phyloP scores from a whole-genome alignment of 2,329 filamentous ascomycete genomes.

The Colletotrichum filicis region DNA sequence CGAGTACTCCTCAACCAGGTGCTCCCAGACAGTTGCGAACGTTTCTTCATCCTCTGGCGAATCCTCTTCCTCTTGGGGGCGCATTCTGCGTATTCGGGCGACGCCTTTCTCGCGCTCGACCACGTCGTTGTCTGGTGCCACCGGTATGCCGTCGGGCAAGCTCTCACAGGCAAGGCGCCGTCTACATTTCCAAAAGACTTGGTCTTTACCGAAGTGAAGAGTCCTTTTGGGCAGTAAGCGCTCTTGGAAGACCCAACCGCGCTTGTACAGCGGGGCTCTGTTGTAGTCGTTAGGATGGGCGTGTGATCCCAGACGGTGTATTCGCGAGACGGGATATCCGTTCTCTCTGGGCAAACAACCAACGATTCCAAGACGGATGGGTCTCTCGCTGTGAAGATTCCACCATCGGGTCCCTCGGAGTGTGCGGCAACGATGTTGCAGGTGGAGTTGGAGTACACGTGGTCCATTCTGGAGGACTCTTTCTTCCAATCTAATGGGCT shows the following conservation, averaged over 20 bases:
- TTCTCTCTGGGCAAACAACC: neutral
- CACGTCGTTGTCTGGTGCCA: neutral
- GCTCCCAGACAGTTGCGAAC: too few species aligned
- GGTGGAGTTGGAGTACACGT: neutral
- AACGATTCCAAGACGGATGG: neutral
- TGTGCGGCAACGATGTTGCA: neutral
- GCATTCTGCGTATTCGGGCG: too few species aligned
- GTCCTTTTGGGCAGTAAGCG: neutral
- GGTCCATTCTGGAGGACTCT: neutral
- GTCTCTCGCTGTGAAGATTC: neutral
- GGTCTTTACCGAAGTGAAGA: neutral
- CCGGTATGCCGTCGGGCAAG: neutral
- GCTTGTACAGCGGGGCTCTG: neutral
- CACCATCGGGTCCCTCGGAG: neutral
- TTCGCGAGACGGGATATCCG: neutral
- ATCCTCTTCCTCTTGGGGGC: too few species aligned
- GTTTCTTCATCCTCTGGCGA: too few species aligned
- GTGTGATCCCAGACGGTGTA: neutral
- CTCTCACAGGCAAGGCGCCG: neutral
- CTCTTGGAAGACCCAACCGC: neutral
- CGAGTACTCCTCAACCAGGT: too few species aligned
- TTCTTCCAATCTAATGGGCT: neutral
- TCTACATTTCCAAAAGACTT: neutral
- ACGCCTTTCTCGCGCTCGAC: too few species aligned
- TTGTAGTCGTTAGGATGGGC: neutral